Percentiles rank a stretch among this genome's conserved stretches.
These are phyloP conservation scores for Elymus sibiricus DNA, from an alignment of 176 grass and related monocot genomes.

Conservation along the genomic window DNA sequence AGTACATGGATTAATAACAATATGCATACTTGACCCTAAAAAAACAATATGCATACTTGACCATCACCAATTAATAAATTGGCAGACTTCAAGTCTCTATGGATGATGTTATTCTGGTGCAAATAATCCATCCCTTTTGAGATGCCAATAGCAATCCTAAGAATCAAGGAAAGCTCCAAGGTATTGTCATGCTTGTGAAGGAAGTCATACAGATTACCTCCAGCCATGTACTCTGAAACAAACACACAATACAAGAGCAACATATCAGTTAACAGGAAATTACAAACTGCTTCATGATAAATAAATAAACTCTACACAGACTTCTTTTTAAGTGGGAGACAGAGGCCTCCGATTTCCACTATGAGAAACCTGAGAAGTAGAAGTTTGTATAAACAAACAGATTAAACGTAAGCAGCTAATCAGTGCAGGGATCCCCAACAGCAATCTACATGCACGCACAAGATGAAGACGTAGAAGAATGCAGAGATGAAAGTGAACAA, in stretches of 20 bases:
- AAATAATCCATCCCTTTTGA: conserved; percentile 93
- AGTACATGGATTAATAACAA: background rate
- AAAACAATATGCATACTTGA: conserved; percentile 44
- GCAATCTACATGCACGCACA: background rate
- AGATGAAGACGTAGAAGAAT: background rate
- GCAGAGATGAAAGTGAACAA: background rate
- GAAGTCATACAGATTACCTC: conserved; percentile 92
- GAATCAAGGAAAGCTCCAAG: conserved; percentile 63
- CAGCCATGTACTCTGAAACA: conserved; percentile 76
- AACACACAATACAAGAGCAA: conserved; percentile 12
- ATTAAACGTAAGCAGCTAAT: background rate
- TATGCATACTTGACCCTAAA: conserved; percentile 46
- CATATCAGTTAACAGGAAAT: background rate
- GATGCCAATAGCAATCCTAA: conserved; percentile 82
- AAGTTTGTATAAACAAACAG: background rate
- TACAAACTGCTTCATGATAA: background rate
- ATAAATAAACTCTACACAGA: background rate
- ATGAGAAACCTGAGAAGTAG: background rate
- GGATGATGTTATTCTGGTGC: conserved; percentile 87
- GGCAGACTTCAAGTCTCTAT: conserved; percentile 91
- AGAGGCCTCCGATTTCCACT: background rate
- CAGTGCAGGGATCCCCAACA: background rate
- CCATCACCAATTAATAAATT: conserved; percentile 78
- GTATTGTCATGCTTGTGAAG: conserved; percentile 62
- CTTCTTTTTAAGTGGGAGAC: background rate